These are phyloP conservation scores for Eucalyptus cloeziana DNA, from an alignment of 345 rosid genomes.

Conservation along the genomic window DNA sequence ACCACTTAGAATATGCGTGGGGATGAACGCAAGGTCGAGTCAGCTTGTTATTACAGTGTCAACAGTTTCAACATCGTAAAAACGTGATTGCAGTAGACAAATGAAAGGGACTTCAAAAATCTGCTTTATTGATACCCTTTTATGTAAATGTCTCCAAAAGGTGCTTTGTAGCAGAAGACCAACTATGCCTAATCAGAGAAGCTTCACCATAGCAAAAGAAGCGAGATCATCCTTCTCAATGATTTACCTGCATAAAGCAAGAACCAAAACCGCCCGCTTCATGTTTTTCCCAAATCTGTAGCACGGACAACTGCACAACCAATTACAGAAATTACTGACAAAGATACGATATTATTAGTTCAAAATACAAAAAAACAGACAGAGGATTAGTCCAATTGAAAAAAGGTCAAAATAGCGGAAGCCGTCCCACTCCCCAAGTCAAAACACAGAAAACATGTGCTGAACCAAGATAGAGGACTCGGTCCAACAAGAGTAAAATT, in stretches of 20 bases:
- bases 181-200: neutral
- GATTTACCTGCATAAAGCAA: constrained; percentile 8
- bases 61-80: neutral
- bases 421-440: neutral
- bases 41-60: neutral
- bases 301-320: constrained; percentile 14
- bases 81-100: neutral
- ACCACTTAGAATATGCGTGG: neutral
- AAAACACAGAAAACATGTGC: neutral
- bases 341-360: neutral
- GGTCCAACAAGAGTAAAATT: neutral
- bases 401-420: neutral
- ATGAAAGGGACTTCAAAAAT: neutral
- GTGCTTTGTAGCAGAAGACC: neutral
- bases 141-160: neutral
- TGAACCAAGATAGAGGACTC: neutral
- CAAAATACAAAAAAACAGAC: neutral
- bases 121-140: neutral
- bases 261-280: constrained; percentile 71
- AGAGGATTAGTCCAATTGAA: neutral
- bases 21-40: neutral
- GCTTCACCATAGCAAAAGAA: neutral
- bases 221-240: neutral
- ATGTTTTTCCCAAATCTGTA: constrained; percentile 87
- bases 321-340: neutral